Base-by-base conservation (phyloP, 2,329 filamentous ascomycete genomes). In the Xylariaceae sp. region DNA sequence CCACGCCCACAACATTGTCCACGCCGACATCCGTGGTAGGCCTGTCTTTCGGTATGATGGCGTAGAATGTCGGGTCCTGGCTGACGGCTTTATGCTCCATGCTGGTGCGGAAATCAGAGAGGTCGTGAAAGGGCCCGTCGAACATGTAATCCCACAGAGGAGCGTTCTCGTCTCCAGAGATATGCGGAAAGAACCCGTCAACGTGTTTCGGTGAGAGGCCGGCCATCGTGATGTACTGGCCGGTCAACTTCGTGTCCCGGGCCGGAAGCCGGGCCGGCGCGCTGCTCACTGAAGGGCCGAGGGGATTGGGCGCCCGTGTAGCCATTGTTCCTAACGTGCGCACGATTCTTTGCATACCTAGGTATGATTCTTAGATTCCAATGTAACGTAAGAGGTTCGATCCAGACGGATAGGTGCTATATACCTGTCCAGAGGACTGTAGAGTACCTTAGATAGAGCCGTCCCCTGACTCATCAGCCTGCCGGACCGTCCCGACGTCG, bases 61-160 rank as follows among this genome's bases (percentile, higher is more conserved):
- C 46, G 37, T 53, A 62, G 43, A 56, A 51, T 6, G 53, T 39
- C 7, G 52, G 45, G 24, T 59, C 54, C 6, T 37, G 34, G 18
- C 47, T 51, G 2, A 26, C 16, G 29, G 47, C 45, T 9, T 49
- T 49, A 11, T 35, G 33, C 30, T 43, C 35, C n/a, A 57, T 31
- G 29, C 22, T 39, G 13, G 44, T 37, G 19, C 52, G 46, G 38
- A 57, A 60, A 3, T 38, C 35, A 1, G 42, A 39, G 13, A 44
- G 33, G 9, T 54, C 43, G 26, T 48, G 15, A 41, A 54, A 60
- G 3, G 55, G 54, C 8, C 48, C 58, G 24, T 47, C 39, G 26
- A 43, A 28, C 48, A 61, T 47, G 42, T 61, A 60, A 17, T 55
- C 49, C 56, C 56, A 59, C 3, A 56, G 49, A 28, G 45, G 37